Evolutionary conservation across 2,329 filamentous ascomycete species (phyloP).

Genomic region (Alternaria viburni): DNA sequence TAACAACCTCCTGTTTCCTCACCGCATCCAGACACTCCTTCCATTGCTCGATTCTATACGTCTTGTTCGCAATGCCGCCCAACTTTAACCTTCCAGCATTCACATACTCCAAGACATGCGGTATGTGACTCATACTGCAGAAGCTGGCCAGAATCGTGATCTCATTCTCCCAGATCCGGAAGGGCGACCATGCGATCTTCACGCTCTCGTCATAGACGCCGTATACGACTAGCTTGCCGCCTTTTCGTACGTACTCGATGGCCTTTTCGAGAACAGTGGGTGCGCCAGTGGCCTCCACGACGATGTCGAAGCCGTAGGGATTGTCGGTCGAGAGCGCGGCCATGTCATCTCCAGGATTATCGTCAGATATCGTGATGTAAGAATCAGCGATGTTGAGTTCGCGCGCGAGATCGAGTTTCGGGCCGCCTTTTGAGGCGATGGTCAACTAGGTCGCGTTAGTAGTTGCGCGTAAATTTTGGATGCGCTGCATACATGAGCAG

Average conservation of each 20-base stretch:
- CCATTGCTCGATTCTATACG: conserved; percentile 75
- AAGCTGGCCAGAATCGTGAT: conserved; percentile 74
- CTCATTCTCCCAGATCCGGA: conserved; percentile 71
- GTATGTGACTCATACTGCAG: conserved; percentile 65
- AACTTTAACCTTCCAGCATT: conserved; percentile 68
- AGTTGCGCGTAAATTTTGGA: background rate
- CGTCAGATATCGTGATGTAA: conserved; percentile 53
- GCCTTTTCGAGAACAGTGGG: conserved; percentile 72
- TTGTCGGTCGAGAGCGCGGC: conserved; percentile 67
- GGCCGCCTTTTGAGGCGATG: conserved; percentile 70
- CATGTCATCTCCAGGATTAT: conserved; percentile 54
- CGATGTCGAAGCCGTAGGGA: conserved; percentile 76
- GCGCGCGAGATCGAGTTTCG: conserved; percentile 73
- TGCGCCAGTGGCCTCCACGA: conserved; percentile 73
- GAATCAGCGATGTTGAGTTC: conserved; percentile 56
- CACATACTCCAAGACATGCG: conserved; percentile 47
- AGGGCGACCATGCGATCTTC: conserved; percentile 71
- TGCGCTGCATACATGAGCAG: conserved; percentile 59
- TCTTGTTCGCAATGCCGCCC: conserved; percentile 74
- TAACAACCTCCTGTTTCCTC: conserved; percentile 75
- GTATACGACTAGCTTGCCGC: conserved; percentile 74
- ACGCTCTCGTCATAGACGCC: conserved; percentile 70
- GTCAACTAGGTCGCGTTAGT: conserved; percentile 53
- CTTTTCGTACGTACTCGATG: conserved; percentile 74
- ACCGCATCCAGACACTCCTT: conserved; percentile 73